Evolutionary conservation across 2,329 filamentous ascomycete genomes (phyloP), one percentile per base, ranked within the genome.

Genomic region (Ceratocystis eucalypticola): DNA sequence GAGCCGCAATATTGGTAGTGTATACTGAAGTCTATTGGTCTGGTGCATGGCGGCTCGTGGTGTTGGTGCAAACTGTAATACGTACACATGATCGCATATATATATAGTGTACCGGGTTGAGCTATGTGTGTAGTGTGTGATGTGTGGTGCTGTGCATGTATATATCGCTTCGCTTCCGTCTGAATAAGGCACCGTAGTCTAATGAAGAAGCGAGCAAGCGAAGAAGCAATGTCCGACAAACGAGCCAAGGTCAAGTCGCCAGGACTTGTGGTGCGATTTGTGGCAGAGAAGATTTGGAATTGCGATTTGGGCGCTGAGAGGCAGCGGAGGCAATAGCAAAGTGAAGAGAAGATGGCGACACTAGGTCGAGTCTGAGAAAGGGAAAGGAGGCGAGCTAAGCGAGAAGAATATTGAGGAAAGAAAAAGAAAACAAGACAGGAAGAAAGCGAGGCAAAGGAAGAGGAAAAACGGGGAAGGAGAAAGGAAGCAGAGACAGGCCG

Each of bases 41-140:
- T 75, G 17, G 69, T 69, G 70, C 79, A 81, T 5, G 79, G 77
- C 28, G 74, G 71, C 37, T 77, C 70, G 69, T 81, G 80, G 70
- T 83, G 80, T 71, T 80, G 77, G 70, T 82, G 80, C 53, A 80
- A 74, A 70, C 79, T 79, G 69, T 79, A 78, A 72, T 77, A 78
- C 68, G 74, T 77, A 70, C 80, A 82, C 81, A 83, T 83, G 53
- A 17, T 25, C 25, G 48, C n/a, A 5, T 57, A 6, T 57, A 15
- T 22, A 57, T 57, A 17, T 37, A 57, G 12, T 30, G 50, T 30
- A 57, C 50, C 25, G 53, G 30, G 7, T 4, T 33, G 12, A 33
- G 28, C 12, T 57, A n/a, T 57, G 15, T 57, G 53, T 12, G 10
- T 33, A 3, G 33, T 37, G 12, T 30, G 50, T 30, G 28, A 22